A percentile compares a stretch with the other conserved stretches of the same genome.
phyloP scores from a whole-genome alignment of 2,329 filamentous ascomycete species.

The Alternaria novae-zelandiae region DNA sequence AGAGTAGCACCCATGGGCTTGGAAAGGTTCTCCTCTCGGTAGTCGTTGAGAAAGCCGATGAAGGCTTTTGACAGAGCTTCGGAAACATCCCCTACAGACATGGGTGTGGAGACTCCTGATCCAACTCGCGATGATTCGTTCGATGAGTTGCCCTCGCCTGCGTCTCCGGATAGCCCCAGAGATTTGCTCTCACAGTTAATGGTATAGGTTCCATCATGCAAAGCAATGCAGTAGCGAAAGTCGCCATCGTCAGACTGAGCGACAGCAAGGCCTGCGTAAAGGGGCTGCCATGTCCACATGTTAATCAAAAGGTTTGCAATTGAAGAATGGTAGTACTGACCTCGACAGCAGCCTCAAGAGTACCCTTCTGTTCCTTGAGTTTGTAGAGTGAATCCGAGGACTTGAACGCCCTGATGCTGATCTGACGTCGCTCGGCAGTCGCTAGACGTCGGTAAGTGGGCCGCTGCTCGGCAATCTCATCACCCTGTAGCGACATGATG shows the following conservation, averaged over 20 bases:
- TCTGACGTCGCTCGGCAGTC: slow-evolving; percentile 9
- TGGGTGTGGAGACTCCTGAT: slow-evolving; percentile 20
- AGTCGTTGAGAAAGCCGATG: slow-evolving; percentile 62
- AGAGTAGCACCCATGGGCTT: slow-evolving; percentile 81
- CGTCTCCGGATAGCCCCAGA: neutral
- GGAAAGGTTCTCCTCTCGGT: slow-evolving; percentile 69
- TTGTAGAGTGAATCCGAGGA: slow-evolving; percentile 5
- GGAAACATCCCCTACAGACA: slow-evolving; percentile 15
- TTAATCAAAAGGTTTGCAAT: neutral
- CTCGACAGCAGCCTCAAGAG: slow-evolving; percentile 5
- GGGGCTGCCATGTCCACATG: slow-evolving; percentile 30
- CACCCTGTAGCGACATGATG: slow-evolving; percentile 8
- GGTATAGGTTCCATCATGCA: slow-evolving; percentile 77
- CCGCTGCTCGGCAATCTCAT: neutral
- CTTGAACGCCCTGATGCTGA: slow-evolving; percentile 7
- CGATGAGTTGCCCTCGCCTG: neutral
- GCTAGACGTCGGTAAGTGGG: slow-evolving; percentile 3
- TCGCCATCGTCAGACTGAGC: slow-evolving; percentile 57
- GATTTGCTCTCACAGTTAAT: slow-evolving; percentile 69
- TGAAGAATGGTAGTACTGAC: neutral
- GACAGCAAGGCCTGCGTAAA: slow-evolving; percentile 69
- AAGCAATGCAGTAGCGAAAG: slow-evolving; percentile 63
- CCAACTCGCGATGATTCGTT: slow-evolving; percentile 8
- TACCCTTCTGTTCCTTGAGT: slow-evolving; percentile 11
- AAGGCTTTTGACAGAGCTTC: slow-evolving; percentile 63